Base-by-base conservation (phyloP, 257 asterid species). In the Paraleonurus japonicus region DNA sequence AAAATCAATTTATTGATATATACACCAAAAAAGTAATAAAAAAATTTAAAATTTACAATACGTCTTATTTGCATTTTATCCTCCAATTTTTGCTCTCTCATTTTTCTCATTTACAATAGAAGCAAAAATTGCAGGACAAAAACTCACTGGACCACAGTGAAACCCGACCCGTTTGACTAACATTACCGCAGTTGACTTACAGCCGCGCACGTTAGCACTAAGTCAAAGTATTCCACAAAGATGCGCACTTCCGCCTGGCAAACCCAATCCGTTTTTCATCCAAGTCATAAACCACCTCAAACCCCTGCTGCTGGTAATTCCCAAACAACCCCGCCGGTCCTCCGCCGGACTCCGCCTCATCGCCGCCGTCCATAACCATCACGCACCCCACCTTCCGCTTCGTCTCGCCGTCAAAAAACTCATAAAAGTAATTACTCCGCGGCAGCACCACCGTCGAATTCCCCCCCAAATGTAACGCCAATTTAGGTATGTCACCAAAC, bases 251-350 rank as follows among this genome's bases (percentile, higher is more conserved):
- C 83, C 97, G 72, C 68, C 79, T 81, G 0, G 99, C 99, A 61
- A 94, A 94, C 11, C 99, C 99, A 59, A 94, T 83, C 79, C 91
- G 82, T 12, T 76, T 81, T 1, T 77, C 61, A 72, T 87, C 92
- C 92, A 94, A 82, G 71, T 94, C 99, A 81, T 89, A 94, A 73
- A 85, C 97, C 78, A 94, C 97, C 65, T 94, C 99, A 82, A 94
- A 89, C 48, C 99, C 99, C 85, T 91, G 99, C 75, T 94, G 99
- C 72, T 85, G 96, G 75, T 91, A 94, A 75, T 94, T 94, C 67
- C 99, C 99, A 66, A 94, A 69, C 81, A 94, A 68, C 66, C 99
- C 99, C 13, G 96, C 97, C 51, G 99, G 96, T 43, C 99, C 98
- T 27, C 95, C 89, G 55, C 85, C 89, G 32, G 79, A 59, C 50